phyloP scores from a whole-genome alignment of 257 asterid genomes.

The Ehretia macrophylla region DNA sequence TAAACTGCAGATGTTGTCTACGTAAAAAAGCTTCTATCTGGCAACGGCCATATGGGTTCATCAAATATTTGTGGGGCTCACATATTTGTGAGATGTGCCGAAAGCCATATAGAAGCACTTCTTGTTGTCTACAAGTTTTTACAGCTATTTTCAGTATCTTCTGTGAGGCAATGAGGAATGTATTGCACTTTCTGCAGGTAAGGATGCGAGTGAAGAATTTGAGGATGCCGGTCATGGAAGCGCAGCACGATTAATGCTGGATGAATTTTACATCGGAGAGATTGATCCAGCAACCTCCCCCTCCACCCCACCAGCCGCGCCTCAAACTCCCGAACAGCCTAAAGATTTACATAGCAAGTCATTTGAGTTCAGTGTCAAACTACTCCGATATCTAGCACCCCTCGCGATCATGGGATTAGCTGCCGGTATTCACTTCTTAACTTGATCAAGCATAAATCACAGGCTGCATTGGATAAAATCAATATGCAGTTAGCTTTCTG shows the following conservation, averaged over 20 bases:
- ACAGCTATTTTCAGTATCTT: not conserved
- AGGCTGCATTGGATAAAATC: not conserved
- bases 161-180: not conserved
- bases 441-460: constrained; percentile 12
- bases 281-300: constrained; percentile 30
- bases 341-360: constrained; percentile 10
- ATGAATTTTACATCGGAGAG: constrained; percentile 68
- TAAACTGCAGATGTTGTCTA: not conserved
- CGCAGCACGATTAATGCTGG: constrained; percentile 74
- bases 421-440: constrained; percentile 22
- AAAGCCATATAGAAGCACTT: not conserved
- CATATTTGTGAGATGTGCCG: no score
- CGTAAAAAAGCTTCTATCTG: no score
- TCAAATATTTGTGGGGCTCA: no score
- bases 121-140: not conserved
- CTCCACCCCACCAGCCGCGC: not conserved
- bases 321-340: constrained; percentile 1
- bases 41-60: no score
- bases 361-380: constrained; percentile 11
- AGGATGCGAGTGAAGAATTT: constrained; percentile 70
- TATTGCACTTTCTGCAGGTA: constrained; percentile 27
- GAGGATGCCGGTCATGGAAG: constrained; percentile 85
- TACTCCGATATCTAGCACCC: constrained; percentile 29
- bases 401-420: constrained; percentile 39
- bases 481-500: not conserved